Percentiles rank a stretch among this genome's conserved stretches.
These are phyloP conservation scores for Rhizoclosmatium globosum DNA, from an alignment of 192 early-diverging fungal genomes.

Conservation along the genomic window DNA sequence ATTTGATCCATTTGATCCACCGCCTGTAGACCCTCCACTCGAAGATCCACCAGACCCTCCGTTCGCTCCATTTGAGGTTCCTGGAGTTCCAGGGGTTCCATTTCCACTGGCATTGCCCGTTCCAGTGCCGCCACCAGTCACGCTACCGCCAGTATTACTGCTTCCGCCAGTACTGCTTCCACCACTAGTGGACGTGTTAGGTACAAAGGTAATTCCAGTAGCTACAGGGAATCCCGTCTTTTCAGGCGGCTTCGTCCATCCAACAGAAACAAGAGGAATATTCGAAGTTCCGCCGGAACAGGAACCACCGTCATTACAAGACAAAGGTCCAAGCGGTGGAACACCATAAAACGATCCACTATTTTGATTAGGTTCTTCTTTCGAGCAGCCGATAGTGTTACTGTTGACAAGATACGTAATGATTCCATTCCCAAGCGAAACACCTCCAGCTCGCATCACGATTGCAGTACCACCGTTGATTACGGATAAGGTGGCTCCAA, in stretches of 20 bases:
- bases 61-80: too few relatives aligned
- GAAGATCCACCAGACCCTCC: too few relatives aligned
- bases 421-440: neutral
- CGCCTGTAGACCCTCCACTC: too few relatives aligned
- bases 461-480: constrained; percentile 22
- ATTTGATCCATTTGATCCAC: neutral
- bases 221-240: constrained; percentile 13
- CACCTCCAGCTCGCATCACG: constrained; percentile 16
- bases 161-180: neutral
- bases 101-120: neutral
- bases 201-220: too few relatives aligned
- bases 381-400: constrained; percentile 11
- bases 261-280: constrained; percentile 15
- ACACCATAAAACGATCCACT: constrained; percentile 26
- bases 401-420: neutral
- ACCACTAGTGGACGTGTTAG: neutral
- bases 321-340: constrained; percentile 17
- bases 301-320: neutral
- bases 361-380: neutral
- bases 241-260: constrained; percentile 22
- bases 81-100: too few relatives aligned
- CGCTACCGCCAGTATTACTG: neutral
- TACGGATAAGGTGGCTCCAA: constrained; percentile 20
- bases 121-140: neutral
- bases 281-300: neutral